Evolutionary conservation across 202 grass and related monocot genomes (phyloP), one percentile per base, ranked within the genome.

Genomic region (Schoenoplectus tabernaemontani): DNA sequence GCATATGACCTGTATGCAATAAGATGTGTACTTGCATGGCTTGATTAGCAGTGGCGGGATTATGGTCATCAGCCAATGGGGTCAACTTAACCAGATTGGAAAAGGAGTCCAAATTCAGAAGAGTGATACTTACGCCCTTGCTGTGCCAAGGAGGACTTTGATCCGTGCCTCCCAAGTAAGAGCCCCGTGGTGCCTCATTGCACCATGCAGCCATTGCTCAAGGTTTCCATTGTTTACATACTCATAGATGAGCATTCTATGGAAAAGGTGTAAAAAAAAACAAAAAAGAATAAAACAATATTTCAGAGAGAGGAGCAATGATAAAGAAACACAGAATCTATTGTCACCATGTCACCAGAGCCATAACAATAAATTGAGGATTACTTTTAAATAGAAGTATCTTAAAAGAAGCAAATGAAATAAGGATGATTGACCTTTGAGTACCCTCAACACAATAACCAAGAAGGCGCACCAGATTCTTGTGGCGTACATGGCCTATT

Each of bases 151-250:
- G 84, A 98, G 86, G 60, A 94, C 87, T 85, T 98, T 98, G 83
- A 94, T 98, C 38, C 95, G 95, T 67, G 91, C 95, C 61, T 92
- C 81, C 95, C 95, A 98, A 12, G 95, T 92, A 57, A 98, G 95
- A 86, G 87, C 88, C 67, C 95, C 91, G 38, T 86, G 77, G 24
- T 90, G 87, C 59, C 76, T 91, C 86, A 98, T 86, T 82, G 89
- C 91, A 59, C 95, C 95, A 5, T 98, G 95, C 26, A 98, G 89
- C 95, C 95, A 98, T 72, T 93, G 91, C 87, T 98, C 95, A 4
- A 98, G 91, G 83, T 97, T 97, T 37, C 93, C 93, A 68, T 97
- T 93, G 60, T 97, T 97, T 12, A 93, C 93, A 82, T 92, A 97
- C 59, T 97, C 95, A 19, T 97, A 97, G 13, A 97, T 88, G 81